Percentiles rank a stretch among this genome's conserved stretches.
These are phyloP conservation scores for Imleria badia DNA, from an alignment of 768 basidiomycete species.

Conservation along the genomic window DNA sequence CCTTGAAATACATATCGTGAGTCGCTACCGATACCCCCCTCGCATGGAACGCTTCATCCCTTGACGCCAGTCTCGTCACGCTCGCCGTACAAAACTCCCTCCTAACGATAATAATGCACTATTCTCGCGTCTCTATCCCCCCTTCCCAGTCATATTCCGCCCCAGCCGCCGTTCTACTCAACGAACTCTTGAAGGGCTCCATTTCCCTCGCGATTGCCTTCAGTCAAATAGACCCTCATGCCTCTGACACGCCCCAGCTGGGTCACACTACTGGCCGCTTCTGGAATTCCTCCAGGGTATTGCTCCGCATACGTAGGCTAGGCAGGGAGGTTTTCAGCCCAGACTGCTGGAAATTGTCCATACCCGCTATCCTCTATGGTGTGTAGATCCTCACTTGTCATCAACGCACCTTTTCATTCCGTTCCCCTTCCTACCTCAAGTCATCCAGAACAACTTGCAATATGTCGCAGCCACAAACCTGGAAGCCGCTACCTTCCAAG, in stretches of 20 bases:
- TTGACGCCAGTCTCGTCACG: slow-evolving; percentile 61
- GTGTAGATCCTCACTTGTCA: slow-evolving; percentile 13
- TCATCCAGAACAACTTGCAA: slow-evolving; percentile 94
- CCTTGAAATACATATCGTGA: slow-evolving; percentile 80
- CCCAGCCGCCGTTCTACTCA: slow-evolving; percentile 91
- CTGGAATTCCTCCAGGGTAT: slow-evolving; percentile 37
- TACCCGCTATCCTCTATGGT: slow-evolving; percentile 94
- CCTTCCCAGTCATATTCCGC: slow-evolving; percentile 83
- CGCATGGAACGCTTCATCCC: neutral
- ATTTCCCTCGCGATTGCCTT: slow-evolving; percentile 90
- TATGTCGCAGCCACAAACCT: slow-evolving; percentile 93
- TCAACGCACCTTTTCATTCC: slow-evolving; percentile 6
- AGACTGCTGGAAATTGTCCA: slow-evolving; percentile 97
- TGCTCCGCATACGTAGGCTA: slow-evolving; percentile 54
- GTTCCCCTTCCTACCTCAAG: slow-evolving; percentile 33
- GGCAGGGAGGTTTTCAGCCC: slow-evolving; percentile 74
- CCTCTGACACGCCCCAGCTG: slow-evolving; percentile 31
- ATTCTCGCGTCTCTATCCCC: slow-evolving; percentile 82
- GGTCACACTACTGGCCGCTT: slow-evolving; percentile 33
- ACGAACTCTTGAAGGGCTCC: slow-evolving; percentile 88
- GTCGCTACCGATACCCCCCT: slow-evolving; percentile 6
- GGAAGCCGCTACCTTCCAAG: slow-evolving; percentile 94
- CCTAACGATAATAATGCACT: slow-evolving; percentile 93
- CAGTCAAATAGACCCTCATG: slow-evolving; percentile 48
- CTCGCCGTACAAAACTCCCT: slow-evolving; percentile 91